phyloP scores from a whole-genome alignment of 1,284 basidiomycete genomes.

The Leccinum colubrinum region DNA sequence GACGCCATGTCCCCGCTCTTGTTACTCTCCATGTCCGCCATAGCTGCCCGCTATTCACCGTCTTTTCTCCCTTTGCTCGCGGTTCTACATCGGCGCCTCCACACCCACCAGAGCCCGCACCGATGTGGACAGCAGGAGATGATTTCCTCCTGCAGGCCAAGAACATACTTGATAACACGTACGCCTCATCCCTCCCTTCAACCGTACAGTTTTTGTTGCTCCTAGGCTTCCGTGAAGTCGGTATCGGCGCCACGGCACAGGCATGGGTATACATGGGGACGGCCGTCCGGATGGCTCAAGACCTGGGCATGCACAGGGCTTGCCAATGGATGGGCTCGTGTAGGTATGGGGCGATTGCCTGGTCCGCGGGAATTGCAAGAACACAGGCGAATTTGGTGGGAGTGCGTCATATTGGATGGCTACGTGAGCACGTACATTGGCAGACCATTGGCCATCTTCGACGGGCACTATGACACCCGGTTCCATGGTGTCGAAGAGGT shows the following conservation, averaged over 20 bases:
- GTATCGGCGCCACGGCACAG: constrained; percentile 85
- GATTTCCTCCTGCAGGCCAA: constrained; percentile 71
- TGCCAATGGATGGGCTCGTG: constrained; percentile 71
- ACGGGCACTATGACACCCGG: constrained; percentile 78
- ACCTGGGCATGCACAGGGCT: constrained; percentile 80
- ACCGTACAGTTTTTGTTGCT: constrained; percentile 79
- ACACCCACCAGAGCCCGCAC: constrained; percentile 48
- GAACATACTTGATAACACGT: constrained; percentile 61
- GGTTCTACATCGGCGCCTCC: constrained; percentile 32
- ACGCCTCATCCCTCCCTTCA: constrained; percentile 60
- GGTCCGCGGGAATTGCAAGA: constrained; percentile 66
- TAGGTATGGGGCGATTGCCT: constrained; percentile 58
- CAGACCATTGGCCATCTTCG: constrained; percentile 75
- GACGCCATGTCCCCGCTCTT: constrained; percentile 61
- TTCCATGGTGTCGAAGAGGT: constrained; percentile 68
- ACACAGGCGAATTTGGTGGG: constrained; percentile 78
- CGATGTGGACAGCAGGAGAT: constrained; percentile 85
- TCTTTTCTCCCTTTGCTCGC: constrained; percentile 39
- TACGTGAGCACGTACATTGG: constrained; percentile 82
- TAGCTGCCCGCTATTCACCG: constrained; percentile 68
- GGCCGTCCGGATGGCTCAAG: constrained; percentile 83
- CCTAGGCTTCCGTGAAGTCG: constrained; percentile 80
- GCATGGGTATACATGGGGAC: constrained; percentile 82
- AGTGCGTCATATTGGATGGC: constrained; percentile 77
- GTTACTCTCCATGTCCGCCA: constrained; percentile 74